phyloP scores from a whole-genome alignment of 192 early-diverging fungal species.

The Coemansia sp. region DNA sequence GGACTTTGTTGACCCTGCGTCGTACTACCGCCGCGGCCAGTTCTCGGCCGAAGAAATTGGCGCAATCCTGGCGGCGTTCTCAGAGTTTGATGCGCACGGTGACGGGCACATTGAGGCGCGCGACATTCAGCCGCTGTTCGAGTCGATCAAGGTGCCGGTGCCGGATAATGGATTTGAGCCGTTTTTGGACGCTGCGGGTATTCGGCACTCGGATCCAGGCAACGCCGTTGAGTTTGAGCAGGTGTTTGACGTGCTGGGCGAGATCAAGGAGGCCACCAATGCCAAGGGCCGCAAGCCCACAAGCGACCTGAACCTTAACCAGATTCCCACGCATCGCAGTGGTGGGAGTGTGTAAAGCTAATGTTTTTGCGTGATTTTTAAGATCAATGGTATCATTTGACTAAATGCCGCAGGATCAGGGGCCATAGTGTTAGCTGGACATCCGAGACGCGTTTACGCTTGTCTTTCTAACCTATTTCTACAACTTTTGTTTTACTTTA shows the following conservation, averaged over 20 bases:
- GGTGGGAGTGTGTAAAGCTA: constrained; percentile 49
- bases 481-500: background rate
- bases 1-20: constrained; percentile 49
- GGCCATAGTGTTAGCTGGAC: too few relatives aligned
- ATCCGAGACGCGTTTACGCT: background rate
- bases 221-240: constrained; percentile 54
- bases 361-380: too few relatives aligned
- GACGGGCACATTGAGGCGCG: constrained; percentile 48
- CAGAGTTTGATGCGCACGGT: constrained; percentile 49
- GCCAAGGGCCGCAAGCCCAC: constrained; percentile 25
- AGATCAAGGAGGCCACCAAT: constrained; percentile 50
- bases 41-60: constrained; percentile 58
- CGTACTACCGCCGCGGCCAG: constrained; percentile 54
- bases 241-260: constrained; percentile 32
- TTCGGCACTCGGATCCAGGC: constrained; percentile 12
- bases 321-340: constrained; percentile 55
- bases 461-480: background rate
- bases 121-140: constrained; percentile 42
- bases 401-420: too few relatives aligned
- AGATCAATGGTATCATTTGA: too few relatives aligned
- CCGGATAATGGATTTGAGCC: constrained; percentile 14
- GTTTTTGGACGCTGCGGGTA: constrained; percentile 21
- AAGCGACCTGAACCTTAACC: constrained; percentile 39
- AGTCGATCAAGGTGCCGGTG: constrained; percentile 34
- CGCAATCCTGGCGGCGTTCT: constrained; percentile 48